These are phyloP conservation scores for Polymyxa betae DNA, from an alignment of 208 protist species.

Conservation along the genomic window DNA sequence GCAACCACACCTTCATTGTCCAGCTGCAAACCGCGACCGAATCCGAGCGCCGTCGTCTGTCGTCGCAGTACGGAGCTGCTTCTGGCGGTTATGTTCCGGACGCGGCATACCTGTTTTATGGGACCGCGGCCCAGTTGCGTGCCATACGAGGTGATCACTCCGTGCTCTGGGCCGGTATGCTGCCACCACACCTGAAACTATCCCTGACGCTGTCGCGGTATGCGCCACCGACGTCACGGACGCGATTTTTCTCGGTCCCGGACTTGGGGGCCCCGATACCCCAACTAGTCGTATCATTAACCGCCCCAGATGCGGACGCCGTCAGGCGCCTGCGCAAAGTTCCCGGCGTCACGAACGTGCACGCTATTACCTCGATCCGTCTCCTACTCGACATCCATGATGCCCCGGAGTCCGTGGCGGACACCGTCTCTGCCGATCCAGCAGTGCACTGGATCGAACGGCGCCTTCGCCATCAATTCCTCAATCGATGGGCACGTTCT, in stretches of 20 bases:
- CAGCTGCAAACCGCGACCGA: not conserved
- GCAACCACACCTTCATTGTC: constrained; percentile 30
- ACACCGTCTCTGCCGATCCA: not conserved
- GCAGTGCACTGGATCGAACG: constrained; percentile 47
- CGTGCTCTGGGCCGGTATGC: not conserved
- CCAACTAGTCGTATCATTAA: constrained; percentile 6
- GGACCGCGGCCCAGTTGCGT: not conserved
- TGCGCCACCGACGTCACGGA: not conserved
- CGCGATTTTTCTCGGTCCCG: not conserved
- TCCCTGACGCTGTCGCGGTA: constrained; percentile 11
- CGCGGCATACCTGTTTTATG: not conserved
- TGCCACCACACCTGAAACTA: not conserved
- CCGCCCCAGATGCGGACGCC: not conserved
- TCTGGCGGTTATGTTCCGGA: not conserved
- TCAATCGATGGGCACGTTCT: constrained; percentile 12
- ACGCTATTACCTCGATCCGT: not conserved
- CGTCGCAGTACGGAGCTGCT: not conserved
- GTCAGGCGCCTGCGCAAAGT: not conserved
- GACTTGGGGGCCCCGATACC: not conserved
- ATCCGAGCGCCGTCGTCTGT: not conserved
- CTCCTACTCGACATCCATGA: not conserved
- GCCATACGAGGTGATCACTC: not conserved
- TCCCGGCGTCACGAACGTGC: not conserved
- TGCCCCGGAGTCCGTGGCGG: not conserved
- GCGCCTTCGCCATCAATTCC: constrained; percentile 49